A percentile compares a stretch with the other conserved stretches of the same genome.
Evolutionary conservation across 2,329 filamentous ascomycete species (phyloP).

Genomic region (Lasiodiplodia sp.): DNA sequence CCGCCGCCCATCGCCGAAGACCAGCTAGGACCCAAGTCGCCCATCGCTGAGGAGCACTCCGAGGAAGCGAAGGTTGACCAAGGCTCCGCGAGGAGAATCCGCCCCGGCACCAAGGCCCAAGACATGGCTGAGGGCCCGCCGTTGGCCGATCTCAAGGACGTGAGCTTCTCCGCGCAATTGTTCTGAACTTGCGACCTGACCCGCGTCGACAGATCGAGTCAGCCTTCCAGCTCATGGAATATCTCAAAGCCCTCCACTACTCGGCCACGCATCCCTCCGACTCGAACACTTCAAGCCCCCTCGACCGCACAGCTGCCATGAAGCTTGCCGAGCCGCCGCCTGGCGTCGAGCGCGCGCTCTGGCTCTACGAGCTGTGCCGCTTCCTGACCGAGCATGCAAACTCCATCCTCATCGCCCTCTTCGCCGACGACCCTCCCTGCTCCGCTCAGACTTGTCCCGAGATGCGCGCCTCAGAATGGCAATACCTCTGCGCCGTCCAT

Average conservation of each 20-base stretch:
- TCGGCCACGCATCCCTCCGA: conserved; percentile 71
- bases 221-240: conserved; percentile 95
- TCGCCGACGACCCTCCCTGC: conserved; percentile 89
- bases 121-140: conserved; percentile 95
- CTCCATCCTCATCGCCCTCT: conserved; percentile 87
- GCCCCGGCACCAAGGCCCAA: conserved; percentile 87
- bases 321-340: conserved; percentile 81
- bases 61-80: conserved; percentile 67
- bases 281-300: conserved; percentile 68
- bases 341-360: conserved; percentile 84
- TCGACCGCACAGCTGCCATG: conserved; percentile 77
- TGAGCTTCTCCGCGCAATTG: neutral
- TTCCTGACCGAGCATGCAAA: conserved; percentile 97
- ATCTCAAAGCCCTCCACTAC: conserved; percentile 91
- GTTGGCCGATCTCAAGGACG: conserved; percentile 79
- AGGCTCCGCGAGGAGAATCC: conserved; percentile 82
- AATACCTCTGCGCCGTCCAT: conserved; percentile 97
- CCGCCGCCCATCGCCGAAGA: conserved; percentile 95
- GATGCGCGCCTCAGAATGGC: conserved; percentile 99
- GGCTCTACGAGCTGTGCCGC: conserved; percentile 97
- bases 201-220: conserved; percentile 79
- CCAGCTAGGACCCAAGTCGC: conserved; percentile 83
- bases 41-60: conserved; percentile 61
- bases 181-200: conserved; percentile 34
- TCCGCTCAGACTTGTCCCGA: conserved; percentile 90